Base-by-base conservation (phyloP, 2,329 filamentous ascomycete genomes). In the Trichoderma aggressivum region DNA sequence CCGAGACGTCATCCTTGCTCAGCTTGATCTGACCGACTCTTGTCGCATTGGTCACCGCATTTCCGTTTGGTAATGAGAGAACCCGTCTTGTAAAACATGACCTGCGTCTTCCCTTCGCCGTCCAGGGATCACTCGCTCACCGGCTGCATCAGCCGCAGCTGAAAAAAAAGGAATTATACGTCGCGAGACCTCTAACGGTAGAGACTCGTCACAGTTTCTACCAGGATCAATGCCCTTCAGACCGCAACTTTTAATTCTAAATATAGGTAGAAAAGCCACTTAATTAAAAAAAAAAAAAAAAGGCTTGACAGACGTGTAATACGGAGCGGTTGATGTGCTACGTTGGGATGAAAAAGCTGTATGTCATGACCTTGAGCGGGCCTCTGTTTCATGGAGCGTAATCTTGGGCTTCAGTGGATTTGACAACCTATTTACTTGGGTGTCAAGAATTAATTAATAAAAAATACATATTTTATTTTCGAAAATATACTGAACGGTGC, bases 131-230 rank as follows among this genome's bases (percentile, higher is more conserved):
- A 10, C 53, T 21, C 11, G 47, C 32, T 66, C 50, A 67, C 64
- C 55, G 36, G 55, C n/a, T 32, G 64, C 28, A 59, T 59, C 64
- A 67, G 64, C 64, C 64, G 64, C 64, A 59, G 64, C 64, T 67
- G 53, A 67, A 34, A 56, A 56, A 60, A 10, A 30, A 60, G n/a
- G 12, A 39, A 21, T 43, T 26, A 16, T n/a, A 34, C 30, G 56
- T 21, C n/a, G n/a, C 47, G 3, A 53, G 10, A 21, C 8, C 26
- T 43, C 39, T n/a, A 43, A 16, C 36, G 18, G 39, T 43, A 5
- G 16, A 7, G 28, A 56, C 8, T 21, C 2, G 21, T 21, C 47
- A 53, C 47, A 32, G 39, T 34, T 18, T 28, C 7, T 34, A 32
- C 64, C 18, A n/a, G 64, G 64, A 59, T 43, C 16, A 30, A 56